A percentile compares a stretch with the other conserved stretches of the same genome.
Evolutionary conservation across 805 yeast genomes (phyloP).

Genomic region (Candida krabiensis): DNA sequence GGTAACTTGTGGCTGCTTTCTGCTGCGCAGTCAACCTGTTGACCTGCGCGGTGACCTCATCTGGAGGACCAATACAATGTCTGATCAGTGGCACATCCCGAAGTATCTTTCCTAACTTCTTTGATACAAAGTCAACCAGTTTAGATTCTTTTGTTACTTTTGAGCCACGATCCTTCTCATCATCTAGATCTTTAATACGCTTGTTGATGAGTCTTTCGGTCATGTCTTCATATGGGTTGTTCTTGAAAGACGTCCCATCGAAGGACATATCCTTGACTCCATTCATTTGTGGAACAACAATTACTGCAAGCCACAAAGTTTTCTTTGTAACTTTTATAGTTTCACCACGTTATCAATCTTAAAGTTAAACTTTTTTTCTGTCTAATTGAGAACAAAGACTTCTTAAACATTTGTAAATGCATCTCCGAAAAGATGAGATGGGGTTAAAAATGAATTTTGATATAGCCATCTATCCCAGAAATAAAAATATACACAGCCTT

Average conservation of each 20-base stretch:
- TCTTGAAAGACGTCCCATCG: slow-evolving; percentile 17
- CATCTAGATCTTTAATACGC: slow-evolving; percentile 7
- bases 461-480: no score
- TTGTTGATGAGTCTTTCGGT: slow-evolving; percentile 23
- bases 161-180: slow-evolving; percentile 2
- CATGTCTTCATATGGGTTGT: slow-evolving; percentile 29
- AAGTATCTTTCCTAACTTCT: slow-evolving; percentile 30
- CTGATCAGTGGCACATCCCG: slow-evolving; percentile 33
- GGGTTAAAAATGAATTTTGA: no score
- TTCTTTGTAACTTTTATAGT: no score
- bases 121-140: slow-evolving; percentile 1
- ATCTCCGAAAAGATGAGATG: no score
- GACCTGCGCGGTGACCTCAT: slow-evolving; percentile 37
- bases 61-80: slow-evolving; percentile 40
- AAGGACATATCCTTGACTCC: slow-evolving; percentile 21
- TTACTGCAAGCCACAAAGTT: no score
- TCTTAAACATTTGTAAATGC: no score
- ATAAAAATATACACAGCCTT: background rate
- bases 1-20: slow-evolving; percentile 44
- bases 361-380: no score
- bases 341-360: no score
- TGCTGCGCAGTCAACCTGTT: slow-evolving; percentile 42
- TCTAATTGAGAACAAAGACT: no score
- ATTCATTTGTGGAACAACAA: slow-evolving; percentile 11
- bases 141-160: slow-evolving; percentile 3